These are phyloP conservation scores for Trichoderma erinaceum DNA, from an alignment of 495 filamentous ascomycete species.

Conservation along the genomic window DNA sequence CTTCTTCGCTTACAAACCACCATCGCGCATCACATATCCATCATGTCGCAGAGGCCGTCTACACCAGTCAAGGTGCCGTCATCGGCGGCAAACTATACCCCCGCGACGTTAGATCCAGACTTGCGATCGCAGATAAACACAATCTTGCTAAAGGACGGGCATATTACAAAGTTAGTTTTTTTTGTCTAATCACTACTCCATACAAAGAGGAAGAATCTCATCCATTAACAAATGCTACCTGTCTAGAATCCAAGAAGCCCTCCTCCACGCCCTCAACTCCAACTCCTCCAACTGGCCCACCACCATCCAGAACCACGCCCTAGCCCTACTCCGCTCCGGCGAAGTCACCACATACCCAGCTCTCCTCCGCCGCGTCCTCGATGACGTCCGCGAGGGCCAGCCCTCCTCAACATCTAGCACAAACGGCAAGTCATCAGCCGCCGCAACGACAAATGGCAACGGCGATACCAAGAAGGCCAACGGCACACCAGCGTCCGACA, in stretches of 20 bases:
- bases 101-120: constrained; percentile 45
- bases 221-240: constrained; percentile 9
- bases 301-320: constrained; percentile 44
- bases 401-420: constrained; percentile 22
- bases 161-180: constrained; percentile 39
- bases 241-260: constrained; percentile 49
- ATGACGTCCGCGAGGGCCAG: constrained; percentile 42
- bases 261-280: constrained; percentile 47
- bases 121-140: constrained; percentile 49
- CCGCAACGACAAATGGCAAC: constrained; percentile 21
- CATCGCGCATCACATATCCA: constrained; percentile 8
- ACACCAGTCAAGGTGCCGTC: constrained; percentile 48
- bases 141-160: constrained; percentile 41
- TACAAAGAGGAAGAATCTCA: background rate
- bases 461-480: constrained; percentile 25
- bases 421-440: constrained; percentile 10
- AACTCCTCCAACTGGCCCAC: constrained; percentile 50
- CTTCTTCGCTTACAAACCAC: background rate
- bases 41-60: constrained; percentile 39
- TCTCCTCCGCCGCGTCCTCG: constrained; percentile 46
- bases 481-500: constrained; percentile 20
- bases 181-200: background rate
- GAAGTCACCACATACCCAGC: constrained; percentile 47
- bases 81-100: constrained; percentile 43
- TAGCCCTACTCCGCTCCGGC: constrained; percentile 47